These are phyloP conservation scores for Cordyceps cateniannulata DNA, from an alignment of 2,329 filamentous ascomycete genomes.

Conservation along the genomic window DNA sequence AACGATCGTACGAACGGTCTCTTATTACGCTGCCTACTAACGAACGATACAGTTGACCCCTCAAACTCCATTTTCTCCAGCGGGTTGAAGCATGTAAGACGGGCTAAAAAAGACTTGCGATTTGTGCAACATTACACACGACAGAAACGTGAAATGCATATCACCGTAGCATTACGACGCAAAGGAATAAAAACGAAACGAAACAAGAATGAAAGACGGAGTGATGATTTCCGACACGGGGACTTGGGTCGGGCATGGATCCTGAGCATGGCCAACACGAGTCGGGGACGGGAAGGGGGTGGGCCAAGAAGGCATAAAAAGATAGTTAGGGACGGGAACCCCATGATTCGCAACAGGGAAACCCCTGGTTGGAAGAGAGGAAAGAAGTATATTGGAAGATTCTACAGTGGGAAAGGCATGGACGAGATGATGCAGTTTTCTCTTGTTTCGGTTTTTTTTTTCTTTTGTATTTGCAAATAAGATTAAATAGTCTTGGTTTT, in stretches of 20 bases:
- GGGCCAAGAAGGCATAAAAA: too few species aligned
- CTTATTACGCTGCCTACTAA: not conserved
- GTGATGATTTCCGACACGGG: not conserved
- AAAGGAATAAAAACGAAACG: not conserved
- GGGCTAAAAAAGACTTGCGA: not conserved
- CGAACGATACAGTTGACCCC: not conserved
- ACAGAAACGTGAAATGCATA: not conserved
- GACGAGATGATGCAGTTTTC: not conserved
- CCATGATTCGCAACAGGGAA: not conserved
- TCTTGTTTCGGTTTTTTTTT: not conserved
- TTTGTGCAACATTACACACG: not conserved
- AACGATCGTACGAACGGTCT: not conserved
- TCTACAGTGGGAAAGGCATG: too few species aligned
- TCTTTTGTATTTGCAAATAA: too few species aligned
- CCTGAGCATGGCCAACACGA: too few species aligned
- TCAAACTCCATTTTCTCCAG: not conserved
- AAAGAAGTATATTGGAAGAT: not conserved
- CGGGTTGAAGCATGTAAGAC: not conserved
- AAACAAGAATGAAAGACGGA: not conserved
- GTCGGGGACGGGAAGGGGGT: too few species aligned
- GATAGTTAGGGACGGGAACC: not conserved
- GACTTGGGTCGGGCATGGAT: too few species aligned
- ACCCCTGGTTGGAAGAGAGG: not conserved
- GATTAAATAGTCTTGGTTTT: not conserved
- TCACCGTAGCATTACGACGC: not conserved